A percentile compares a stretch with the other conserved stretches of the same genome.
Evolutionary conservation across 2,329 filamentous ascomycete species (phyloP).

Genomic region (Aspergillus sp.): DNA sequence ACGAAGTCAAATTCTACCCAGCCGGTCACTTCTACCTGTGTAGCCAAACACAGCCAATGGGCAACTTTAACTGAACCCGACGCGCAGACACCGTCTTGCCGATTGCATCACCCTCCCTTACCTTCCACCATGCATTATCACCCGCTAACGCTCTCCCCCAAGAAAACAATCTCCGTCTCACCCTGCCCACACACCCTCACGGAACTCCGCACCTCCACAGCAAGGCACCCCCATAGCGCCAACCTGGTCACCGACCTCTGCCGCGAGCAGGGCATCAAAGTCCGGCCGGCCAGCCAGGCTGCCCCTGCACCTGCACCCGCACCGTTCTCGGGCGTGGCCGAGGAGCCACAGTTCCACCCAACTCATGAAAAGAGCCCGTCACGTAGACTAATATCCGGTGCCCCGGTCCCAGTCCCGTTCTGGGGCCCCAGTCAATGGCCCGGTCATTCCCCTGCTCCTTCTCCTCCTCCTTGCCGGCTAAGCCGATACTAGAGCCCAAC

Average conservation of each 20-base stretch:
- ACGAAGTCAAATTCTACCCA: no score
- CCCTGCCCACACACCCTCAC: conserved; percentile 73
- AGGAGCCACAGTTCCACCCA: conserved; percentile 95
- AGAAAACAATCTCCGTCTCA: conserved; percentile 69
- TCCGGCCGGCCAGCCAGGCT: conserved; percentile 84
- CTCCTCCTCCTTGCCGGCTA: no score
- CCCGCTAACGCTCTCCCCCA: conserved; percentile 73
- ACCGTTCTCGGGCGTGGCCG: conserved; percentile 80
- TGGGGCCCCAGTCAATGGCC: no score
- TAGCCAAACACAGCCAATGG: no score
- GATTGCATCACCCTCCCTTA: background rate
- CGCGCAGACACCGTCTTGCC: no score
- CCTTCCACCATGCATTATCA: conserved; percentile 6
- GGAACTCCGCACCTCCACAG: conserved; percentile 74
- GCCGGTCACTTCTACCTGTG: no score
- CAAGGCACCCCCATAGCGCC: conserved; percentile 89
- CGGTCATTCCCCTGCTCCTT: no score
- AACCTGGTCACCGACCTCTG: conserved; percentile 78
- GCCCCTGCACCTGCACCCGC: conserved; percentile 68
- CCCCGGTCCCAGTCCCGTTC: no score
- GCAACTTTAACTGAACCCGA: no score
- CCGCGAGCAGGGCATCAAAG: conserved; percentile 73
- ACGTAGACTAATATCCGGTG: no score
- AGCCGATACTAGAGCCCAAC: no score
- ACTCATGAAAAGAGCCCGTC: conserved; percentile 58